phyloP scores from a whole-genome alignment of 1,284 basidiomycete species.

The Trametes hirsuta region DNA sequence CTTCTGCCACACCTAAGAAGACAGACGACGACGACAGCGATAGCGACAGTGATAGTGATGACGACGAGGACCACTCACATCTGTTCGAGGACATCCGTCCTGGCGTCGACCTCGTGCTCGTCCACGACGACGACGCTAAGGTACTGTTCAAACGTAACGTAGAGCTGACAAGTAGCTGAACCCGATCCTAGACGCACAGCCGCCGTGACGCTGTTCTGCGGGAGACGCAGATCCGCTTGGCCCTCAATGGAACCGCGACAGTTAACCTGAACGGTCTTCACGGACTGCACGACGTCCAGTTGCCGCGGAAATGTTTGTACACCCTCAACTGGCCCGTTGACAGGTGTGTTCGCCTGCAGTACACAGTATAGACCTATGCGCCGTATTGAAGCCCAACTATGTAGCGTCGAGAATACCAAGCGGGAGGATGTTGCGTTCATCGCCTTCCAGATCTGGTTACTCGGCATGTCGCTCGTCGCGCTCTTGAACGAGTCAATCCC shows the following conservation, averaged over 20 bases:
- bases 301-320: slow-evolving; percentile 54
- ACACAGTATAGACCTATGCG: too few relatives aligned
- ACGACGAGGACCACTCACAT: slow-evolving; percentile 15
- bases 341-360: slow-evolving; percentile 46
- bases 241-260: slow-evolving; percentile 39
- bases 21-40: background rate
- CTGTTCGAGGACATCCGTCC: background rate
- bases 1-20: slow-evolving; percentile 5
- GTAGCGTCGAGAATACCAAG: slow-evolving; percentile 69
- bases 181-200: too few relatives aligned
- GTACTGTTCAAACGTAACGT: background rate
- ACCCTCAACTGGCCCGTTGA: slow-evolving; percentile 69
- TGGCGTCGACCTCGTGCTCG: background rate
- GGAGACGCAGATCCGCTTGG: slow-evolving; percentile 16
- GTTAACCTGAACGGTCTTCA: slow-evolving; percentile 45
- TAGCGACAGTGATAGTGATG: slow-evolving; percentile 7
- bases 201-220: background rate
- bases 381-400: background rate
- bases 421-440: slow-evolving; percentile 80
- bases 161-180: too few relatives aligned
- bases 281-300: slow-evolving; percentile 42
- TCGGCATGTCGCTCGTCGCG: slow-evolving; percentile 79
- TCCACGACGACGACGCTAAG: background rate
- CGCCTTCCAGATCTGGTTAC: slow-evolving; percentile 77
- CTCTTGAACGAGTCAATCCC: slow-evolving; percentile 82